Evolutionary conservation across 225 moss, liverwort and hornwort species (phyloP), one percentile per base, ranked within the genome.

Genomic region (Rhytidiadelphus loreus): DNA sequence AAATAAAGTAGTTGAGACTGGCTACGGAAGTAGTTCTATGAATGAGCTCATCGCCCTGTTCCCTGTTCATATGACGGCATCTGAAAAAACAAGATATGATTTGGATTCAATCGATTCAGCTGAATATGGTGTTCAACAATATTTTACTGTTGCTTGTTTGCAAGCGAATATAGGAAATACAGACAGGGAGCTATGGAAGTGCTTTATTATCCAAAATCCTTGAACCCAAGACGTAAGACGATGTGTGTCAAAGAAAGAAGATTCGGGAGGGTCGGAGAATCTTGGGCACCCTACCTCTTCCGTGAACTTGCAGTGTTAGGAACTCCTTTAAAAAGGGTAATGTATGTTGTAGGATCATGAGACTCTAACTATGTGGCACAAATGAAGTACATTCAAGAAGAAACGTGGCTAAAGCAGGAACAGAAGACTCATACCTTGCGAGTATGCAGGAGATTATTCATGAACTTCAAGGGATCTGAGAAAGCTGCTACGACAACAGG

Each of bases 381-480:
- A 32, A 39, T 65, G 46, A 68, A 69, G 53, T 86, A 65, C 53
- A 41, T 55, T 43, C 41, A 82, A 30, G 87, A 78, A 41, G 37
- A 66, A 29, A 86, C 28, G 46, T 20, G 72, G 75, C 48, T 37
- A 37, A 29, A 50, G 74, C 35, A 72, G 59, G 44, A 85, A 87
- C 58, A 83, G 32, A 83, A 85, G 30, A 62, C 13, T 63, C 26
- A 72, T 75, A 99, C 99, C 96, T 99, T 96, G 68, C 95, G 95
- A 69, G 96, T 99, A 86, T 99, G 97, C 76, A 99, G 85, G 59
- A 99, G 91, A 88, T 99, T 97, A 91, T 97, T 99, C 88, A 96
- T 95, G 86, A 95, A 88, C 94, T 95, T 97, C 70, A 97, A 91
- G 69, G 96, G 96, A 63, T 99, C 99, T 86, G 97, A 99, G 55